Conservation (phyloP, 768 basidiomycete species). For the Serendipita sp. region DNA sequence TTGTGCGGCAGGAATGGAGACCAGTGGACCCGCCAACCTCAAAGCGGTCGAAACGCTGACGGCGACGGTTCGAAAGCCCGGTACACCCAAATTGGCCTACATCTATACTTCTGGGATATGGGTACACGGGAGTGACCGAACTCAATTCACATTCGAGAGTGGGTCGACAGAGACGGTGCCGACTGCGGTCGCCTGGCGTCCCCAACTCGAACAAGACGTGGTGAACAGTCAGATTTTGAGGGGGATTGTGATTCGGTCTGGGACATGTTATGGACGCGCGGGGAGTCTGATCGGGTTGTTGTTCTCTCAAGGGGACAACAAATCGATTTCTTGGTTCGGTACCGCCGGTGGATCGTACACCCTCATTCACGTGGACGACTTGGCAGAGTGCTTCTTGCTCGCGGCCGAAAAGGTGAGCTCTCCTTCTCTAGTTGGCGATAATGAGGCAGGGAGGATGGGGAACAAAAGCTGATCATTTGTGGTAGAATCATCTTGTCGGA, state of each 20-base stretch:
- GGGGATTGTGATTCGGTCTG: slow-evolving; percentile 32
- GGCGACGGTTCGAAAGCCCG: slow-evolving; percentile 14
- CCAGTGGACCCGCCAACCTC: slow-evolving; percentile 18
- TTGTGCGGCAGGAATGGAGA: slow-evolving; percentile 7
- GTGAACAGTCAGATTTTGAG: slow-evolving; percentile 19
- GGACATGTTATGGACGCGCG: slow-evolving; percentile 27
- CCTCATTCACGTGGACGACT: slow-evolving; percentile 29
- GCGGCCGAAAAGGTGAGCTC: slow-evolving; percentile 24
- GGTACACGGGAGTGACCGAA: slow-evolving; percentile 26
- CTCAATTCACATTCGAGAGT: slow-evolving; percentile 20
- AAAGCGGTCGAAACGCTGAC: slow-evolving; percentile 22
- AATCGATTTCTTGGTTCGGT: slow-evolving; percentile 21
- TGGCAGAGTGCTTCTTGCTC: slow-evolving; percentile 28
- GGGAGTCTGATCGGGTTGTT: slow-evolving; percentile 21
- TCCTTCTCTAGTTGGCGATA: neutral
- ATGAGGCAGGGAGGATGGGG: too few relatives aligned
- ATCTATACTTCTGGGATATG: slow-evolving; percentile 32
- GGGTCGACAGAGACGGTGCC: slow-evolving; percentile 15
- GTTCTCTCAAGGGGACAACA: slow-evolving; percentile 21
- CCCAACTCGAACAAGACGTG: slow-evolving; percentile 20
- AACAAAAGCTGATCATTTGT: neutral
- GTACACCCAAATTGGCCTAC: slow-evolving; percentile 25
- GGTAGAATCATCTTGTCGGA: slow-evolving; percentile 14
- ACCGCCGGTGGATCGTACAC: slow-evolving; percentile 21
- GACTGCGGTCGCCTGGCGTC: slow-evolving; percentile 20